A percentile compares a stretch with the other conserved stretches of the same genome.
phyloP scores from a whole-genome alignment of 1,284 basidiomycete species.

The Prillingera fragicola region DNA sequence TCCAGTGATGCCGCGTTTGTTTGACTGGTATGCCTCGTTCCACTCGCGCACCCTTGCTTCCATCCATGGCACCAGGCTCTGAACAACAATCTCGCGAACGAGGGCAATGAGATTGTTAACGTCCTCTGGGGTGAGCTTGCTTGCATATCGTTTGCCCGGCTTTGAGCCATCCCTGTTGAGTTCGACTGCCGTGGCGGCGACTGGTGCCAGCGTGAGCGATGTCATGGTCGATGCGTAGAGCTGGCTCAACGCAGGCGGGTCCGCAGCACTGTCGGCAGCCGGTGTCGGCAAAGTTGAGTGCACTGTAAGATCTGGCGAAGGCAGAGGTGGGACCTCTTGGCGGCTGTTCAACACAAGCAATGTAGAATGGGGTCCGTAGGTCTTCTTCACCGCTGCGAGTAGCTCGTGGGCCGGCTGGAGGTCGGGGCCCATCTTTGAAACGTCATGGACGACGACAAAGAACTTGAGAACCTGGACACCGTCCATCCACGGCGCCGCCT shows the following conservation, averaged over 20 bases:
- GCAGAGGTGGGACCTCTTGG: conserved; percentile 11
- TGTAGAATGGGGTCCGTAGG: conserved; percentile 46
- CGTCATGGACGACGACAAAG: conserved; percentile 48
- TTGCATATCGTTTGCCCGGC: conserved; percentile 30
- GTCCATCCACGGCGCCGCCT: conserved; percentile 43
- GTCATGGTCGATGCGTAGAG: conserved; percentile 41
- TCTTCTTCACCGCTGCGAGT: conserved; percentile 40
- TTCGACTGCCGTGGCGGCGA: conserved; percentile 20
- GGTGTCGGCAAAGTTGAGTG: conserved; percentile 20
- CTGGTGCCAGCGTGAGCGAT: conserved; percentile 36
- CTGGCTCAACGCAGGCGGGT: conserved; percentile 33
- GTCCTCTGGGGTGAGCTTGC: conserved; percentile 64
- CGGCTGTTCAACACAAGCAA: conserved; percentile 46
- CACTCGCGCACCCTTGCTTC: conserved; percentile 87
- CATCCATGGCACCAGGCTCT: conserved; percentile 93
- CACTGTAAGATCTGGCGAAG: conserved; percentile 24
- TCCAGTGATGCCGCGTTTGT: conserved; percentile 78
- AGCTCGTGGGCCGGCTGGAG: conserved; percentile 39
- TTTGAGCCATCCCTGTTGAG: conserved; percentile 6
- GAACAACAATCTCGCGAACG: conserved; percentile 80
- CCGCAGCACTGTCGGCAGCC: conserved; percentile 20
- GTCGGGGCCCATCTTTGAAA: conserved; percentile 32
- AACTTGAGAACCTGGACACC: conserved; percentile 39
- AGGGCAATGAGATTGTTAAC: conserved; percentile 74
- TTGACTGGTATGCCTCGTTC: conserved; percentile 86